These are phyloP conservation scores for Plantago elongata DNA, from an alignment of 257 asterid genomes.

Conservation along the genomic window DNA sequence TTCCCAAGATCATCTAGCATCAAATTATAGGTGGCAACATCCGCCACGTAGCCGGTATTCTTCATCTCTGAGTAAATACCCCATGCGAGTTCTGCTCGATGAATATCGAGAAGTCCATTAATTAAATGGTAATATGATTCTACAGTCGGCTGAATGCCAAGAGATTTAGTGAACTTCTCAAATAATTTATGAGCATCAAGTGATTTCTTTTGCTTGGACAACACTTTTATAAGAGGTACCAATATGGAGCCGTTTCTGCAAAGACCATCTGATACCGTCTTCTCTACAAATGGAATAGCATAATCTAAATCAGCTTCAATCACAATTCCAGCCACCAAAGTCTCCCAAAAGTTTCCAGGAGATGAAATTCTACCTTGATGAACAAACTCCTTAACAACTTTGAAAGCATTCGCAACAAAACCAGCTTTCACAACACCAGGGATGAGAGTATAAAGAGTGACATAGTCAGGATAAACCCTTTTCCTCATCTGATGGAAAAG, in stretches of 20 bases:
- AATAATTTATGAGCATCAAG: constrained; percentile 59
- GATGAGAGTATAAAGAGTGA: constrained; percentile 63
- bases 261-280: constrained; percentile 44
- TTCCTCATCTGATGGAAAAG: constrained; percentile 88
- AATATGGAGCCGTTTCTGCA: constrained; percentile 65
- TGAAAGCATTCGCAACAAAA: constrained; percentile 55
- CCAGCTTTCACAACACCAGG: constrained; percentile 79
- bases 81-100: constrained; percentile 61
- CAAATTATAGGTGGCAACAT: constrained; percentile 69
- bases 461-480: constrained; percentile 52
- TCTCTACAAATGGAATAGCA: constrained; percentile 61
- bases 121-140: constrained; percentile 59
- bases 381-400: constrained; percentile 47
- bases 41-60: constrained; percentile 49
- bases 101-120: constrained; percentile 68
- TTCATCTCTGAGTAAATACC: constrained; percentile 66
- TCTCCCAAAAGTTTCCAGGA: constrained; percentile 60
- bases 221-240: constrained; percentile 50
- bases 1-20: constrained; percentile 82
- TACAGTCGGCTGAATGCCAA: constrained; percentile 44
- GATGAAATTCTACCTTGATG: constrained; percentile 22
- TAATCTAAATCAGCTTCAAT: constrained; percentile 54
- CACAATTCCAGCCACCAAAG: constrained; percentile 52
- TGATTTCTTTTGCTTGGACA: constrained; percentile 70
- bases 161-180: constrained; percentile 42